phyloP scores from a whole-genome alignment of 2,329 filamentous ascomycete genomes.

The Albifimbria verrucaria region DNA sequence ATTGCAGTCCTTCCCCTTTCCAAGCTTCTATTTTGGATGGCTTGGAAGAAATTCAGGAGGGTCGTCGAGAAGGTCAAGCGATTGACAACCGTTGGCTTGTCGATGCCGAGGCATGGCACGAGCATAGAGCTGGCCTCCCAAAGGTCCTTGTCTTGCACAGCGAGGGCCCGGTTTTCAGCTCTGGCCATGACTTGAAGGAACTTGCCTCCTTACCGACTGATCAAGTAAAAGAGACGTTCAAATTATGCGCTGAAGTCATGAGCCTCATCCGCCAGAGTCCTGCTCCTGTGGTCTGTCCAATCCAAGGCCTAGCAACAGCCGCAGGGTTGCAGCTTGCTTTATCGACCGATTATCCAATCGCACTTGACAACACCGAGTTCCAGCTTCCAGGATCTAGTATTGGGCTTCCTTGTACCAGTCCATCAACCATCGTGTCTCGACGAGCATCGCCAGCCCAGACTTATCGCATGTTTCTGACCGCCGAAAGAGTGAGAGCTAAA shows the following conservation, averaged over 20 bases:
- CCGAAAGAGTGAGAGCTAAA: constrained; percentile 11
- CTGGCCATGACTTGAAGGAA: constrained; percentile 20
- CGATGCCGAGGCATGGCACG: constrained; percentile 15
- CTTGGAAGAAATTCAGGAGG: not conserved
- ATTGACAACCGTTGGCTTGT: constrained; percentile 13
- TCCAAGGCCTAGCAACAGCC: constrained; percentile 19
- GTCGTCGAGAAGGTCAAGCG: not conserved
- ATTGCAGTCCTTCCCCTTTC: not conserved
- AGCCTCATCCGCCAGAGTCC: constrained; percentile 17
- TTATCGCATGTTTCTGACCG: constrained; percentile 15
- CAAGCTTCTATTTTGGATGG: not conserved
- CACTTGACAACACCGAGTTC: constrained; percentile 13
- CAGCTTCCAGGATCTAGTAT: constrained; percentile 16
- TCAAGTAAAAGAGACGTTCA: constrained; percentile 15
- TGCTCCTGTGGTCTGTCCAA: constrained; percentile 15
- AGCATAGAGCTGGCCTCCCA: constrained; percentile 14
- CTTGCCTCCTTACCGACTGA: constrained; percentile 6
- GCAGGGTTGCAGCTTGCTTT: constrained; percentile 21
- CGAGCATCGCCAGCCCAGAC: constrained; percentile 10
- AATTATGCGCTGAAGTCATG: constrained; percentile 18
- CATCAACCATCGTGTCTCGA: constrained; percentile 16
- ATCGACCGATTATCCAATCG: constrained; percentile 17
- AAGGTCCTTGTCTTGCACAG: constrained; percentile 18
- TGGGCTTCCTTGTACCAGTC: constrained; percentile 19
- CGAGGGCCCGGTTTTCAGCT: constrained; percentile 19